Evolutionary conservation across 2,329 filamentous ascomycete species (phyloP).

Genomic region (Ceratocystis albifundus): DNA sequence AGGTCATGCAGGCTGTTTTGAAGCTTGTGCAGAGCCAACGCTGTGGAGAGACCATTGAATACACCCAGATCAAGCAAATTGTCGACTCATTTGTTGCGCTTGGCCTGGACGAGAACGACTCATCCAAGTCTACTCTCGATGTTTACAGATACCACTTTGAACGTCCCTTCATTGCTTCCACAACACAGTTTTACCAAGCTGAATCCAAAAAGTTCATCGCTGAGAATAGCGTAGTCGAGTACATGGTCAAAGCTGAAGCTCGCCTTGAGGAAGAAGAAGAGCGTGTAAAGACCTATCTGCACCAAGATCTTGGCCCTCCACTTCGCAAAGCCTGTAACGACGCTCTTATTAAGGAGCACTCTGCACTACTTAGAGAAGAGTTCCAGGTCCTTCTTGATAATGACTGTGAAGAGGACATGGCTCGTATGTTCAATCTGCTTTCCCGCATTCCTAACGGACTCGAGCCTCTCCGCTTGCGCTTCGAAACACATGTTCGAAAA

Average conservation of each 20-base stretch:
- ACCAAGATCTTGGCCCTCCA: constrained; percentile 73
- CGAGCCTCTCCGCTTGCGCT: constrained; percentile 73
- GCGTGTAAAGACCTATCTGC: constrained; percentile 81
- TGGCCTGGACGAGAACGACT: constrained; percentile 85
- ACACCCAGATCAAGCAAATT: constrained; percentile 90
- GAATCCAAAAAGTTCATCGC: constrained; percentile 92
- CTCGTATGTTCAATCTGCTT: constrained; percentile 87
- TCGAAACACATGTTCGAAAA: constrained; percentile 86
- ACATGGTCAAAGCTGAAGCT: constrained; percentile 97
- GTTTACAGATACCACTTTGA: constrained; percentile 92
- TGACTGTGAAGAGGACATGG: constrained; percentile 89
- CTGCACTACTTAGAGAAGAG: constrained; percentile 75
- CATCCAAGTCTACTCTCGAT: constrained; percentile 85
- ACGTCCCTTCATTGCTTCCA: constrained; percentile 77
- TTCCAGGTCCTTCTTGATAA: constrained; percentile 91
- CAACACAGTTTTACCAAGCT: constrained; percentile 72
- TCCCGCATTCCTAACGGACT: constrained; percentile 82
- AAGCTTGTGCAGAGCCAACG: constrained; percentile 95
- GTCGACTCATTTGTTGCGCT: constrained; percentile 94
- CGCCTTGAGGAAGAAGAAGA: constrained; percentile 88
- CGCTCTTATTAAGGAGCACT: constrained; percentile 82
- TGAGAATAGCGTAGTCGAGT: constrained; percentile 95
- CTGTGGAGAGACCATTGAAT: constrained; percentile 94
- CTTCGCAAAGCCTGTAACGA: constrained; percentile 82
- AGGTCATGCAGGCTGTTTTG: constrained; percentile 90